These are phyloP conservation scores for Tilletia setariae DNA, from an alignment of 1,284 basidiomycete genomes.

Conservation along the genomic window DNA sequence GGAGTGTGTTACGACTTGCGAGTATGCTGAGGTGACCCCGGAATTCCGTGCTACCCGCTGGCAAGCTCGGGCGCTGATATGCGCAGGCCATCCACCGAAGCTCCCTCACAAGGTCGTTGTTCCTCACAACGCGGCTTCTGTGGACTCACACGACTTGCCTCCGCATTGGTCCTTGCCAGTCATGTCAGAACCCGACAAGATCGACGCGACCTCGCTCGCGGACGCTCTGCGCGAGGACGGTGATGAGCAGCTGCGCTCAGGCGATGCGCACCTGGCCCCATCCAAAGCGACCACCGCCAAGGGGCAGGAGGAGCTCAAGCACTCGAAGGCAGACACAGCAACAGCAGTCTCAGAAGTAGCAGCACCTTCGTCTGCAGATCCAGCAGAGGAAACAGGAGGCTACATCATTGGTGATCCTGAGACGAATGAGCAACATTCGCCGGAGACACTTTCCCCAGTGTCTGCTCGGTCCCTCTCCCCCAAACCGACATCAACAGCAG, in stretches of 20 bases:
- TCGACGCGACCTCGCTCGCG: constrained; percentile 10
- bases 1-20: too few relatives aligned
- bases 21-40: too few relatives aligned
- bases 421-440: constrained; percentile 15
- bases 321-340: not conserved
- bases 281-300: too few relatives aligned
- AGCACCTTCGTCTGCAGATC: not conserved
- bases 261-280: not conserved
- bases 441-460: constrained; percentile 31
- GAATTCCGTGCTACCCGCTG: too few relatives aligned
- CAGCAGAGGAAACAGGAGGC: not conserved
- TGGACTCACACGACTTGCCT: too few relatives aligned
- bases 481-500: not conserved
- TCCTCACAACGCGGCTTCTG: too few relatives aligned
- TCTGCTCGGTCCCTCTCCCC: constrained; percentile 34
- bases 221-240: not conserved
- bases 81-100: too few relatives aligned
- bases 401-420: constrained; percentile 13
- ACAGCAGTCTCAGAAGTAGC: too few relatives aligned
- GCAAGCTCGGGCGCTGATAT: too few relatives aligned
- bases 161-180: too few relatives aligned
- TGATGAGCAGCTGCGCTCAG: not conserved
- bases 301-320: not conserved
- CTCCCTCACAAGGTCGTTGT: too few relatives aligned
- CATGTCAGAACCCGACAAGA: not conserved